These are phyloP conservation scores for Kernera saxatilis DNA, from an alignment of 345 rosid genomes.

Conservation along the genomic window DNA sequence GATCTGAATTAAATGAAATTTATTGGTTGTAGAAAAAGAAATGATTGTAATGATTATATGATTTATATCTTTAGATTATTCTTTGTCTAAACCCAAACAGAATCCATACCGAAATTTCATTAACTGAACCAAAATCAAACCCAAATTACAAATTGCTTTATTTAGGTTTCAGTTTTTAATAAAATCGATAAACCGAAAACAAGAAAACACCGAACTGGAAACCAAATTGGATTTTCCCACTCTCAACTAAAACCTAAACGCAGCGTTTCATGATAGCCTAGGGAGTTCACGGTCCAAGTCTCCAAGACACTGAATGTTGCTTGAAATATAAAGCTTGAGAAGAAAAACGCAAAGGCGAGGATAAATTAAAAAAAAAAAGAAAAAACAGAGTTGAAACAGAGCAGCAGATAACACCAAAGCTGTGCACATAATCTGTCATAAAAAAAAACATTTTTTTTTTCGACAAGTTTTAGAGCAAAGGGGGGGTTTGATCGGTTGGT, in stretches of 20 bases:
- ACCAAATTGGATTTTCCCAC: no score
- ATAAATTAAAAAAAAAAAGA: neutral
- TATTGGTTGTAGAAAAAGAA: no score
- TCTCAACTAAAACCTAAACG: neutral
- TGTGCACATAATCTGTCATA: conserved; percentile 24
- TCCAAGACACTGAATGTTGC: neutral
- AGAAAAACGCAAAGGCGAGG: neutral
- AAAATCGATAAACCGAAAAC: no score
- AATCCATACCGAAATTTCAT: no score
- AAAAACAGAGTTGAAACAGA: conserved; percentile 23
- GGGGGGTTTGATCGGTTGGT: neutral
- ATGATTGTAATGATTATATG: no score
- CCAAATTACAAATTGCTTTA: no score
- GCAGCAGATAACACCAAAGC: conserved; percentile 22
- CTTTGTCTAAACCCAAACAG: no score
- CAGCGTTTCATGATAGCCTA: neutral
- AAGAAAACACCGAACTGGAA: no score
- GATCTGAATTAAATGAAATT: no score
- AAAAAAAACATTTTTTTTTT: conserved; percentile 5
- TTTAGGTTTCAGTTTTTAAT: no score
- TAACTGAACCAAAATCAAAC: no score
- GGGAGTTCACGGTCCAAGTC: neutral
- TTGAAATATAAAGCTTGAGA: neutral
- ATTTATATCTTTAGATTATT: no score
- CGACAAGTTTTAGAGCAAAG: conserved; percentile 29